These are phyloP conservation scores for Biscogniauxia mediterranea DNA, from an alignment of 2,329 filamentous ascomycete species.

Conservation along the genomic window DNA sequence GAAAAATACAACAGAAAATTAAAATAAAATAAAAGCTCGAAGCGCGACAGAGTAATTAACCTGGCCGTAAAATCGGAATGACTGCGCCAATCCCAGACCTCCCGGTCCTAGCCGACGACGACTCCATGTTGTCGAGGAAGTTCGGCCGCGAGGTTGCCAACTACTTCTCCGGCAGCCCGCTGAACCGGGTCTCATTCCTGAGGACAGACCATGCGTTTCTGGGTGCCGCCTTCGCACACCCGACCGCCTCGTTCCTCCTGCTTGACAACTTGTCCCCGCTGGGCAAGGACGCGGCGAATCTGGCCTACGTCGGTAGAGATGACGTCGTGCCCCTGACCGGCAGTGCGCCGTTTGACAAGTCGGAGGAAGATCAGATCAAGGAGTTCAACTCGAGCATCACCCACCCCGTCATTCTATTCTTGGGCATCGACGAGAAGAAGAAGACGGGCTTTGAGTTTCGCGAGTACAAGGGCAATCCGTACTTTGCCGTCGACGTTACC, in stretches of 20 bases:
- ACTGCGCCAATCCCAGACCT: conserved; percentile 41
- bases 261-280: conserved; percentile 78
- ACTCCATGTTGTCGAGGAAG: conserved; percentile 70
- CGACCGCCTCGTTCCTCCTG: conserved; percentile 69
- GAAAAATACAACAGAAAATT: no score
- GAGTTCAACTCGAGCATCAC: conserved; percentile 70
- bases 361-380: conserved; percentile 71
- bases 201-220: conserved; percentile 71
- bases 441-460: conserved; percentile 56
- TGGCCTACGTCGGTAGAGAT: conserved; percentile 67
- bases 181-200: conserved; percentile 79
- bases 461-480: conserved; percentile 75
- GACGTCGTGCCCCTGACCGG: conserved; percentile 73
- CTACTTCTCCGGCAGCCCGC: conserved; percentile 76
- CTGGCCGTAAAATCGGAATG: conserved; percentile 26
- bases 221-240: conserved; percentile 62
- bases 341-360: conserved; percentile 64
- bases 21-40: background rate
- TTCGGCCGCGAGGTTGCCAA: conserved; percentile 80
- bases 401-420: conserved; percentile 73
- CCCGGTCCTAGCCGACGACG: conserved; percentile 44
- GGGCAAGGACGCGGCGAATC: conserved; percentile 54
- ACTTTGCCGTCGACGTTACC: conserved; percentile 87
- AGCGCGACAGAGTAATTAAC: background rate
- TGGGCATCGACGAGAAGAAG: conserved; percentile 72